Evolutionary conservation across 176 grass and related monocot genomes (phyloP), one percentile per base, ranked within the genome.

Genomic region (Urochloa ruziziensis): DNA sequence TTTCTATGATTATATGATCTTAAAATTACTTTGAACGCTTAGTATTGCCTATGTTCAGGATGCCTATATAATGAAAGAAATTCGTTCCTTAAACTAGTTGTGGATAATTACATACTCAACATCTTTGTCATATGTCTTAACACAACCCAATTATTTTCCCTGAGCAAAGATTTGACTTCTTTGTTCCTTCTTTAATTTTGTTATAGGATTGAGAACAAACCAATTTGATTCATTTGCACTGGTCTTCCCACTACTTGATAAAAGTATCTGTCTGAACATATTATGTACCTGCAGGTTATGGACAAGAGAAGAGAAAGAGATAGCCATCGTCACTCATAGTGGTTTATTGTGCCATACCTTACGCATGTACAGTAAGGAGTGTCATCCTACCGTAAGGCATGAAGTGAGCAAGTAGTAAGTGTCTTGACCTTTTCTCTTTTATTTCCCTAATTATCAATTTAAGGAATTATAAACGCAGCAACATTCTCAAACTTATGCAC

Each of bases 271-370:
- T 25, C 19, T 12, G 33, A 59, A 27, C 56, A 59, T 13, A 27
- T 65, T 36, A 73, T 78, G 57, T 71, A n/a, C 58, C 85, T 89
- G 63, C 84, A 98, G 96, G 96, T 90, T 98, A 80, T 95, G 93
- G 93, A 95, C 91, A 76, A 88, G 96, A 36, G 80, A 95, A 74
- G 96, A 98, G 77, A 94, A 80, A 36, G 93, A 95, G 85, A 95
- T 95, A 85, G 93, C 89, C 82, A 73, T 98, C 19, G 87, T 95
- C 59, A 95, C 74, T 23, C 96, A 98, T 63, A 95, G 93, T 21
- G 91, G 87, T 34, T 93, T 98, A 71, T 90, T 98, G 59, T 71
- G 23, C 51, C 89, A 90, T 49, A 98, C 89, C 60, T 88, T 98
- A 1, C 91, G 69, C 74, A 85, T 14, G 76, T 98, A 90, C 27